phyloP scores from a whole-genome alignment of 1,284 basidiomycete genomes.

The Papiliotrema fonsecae region DNA sequence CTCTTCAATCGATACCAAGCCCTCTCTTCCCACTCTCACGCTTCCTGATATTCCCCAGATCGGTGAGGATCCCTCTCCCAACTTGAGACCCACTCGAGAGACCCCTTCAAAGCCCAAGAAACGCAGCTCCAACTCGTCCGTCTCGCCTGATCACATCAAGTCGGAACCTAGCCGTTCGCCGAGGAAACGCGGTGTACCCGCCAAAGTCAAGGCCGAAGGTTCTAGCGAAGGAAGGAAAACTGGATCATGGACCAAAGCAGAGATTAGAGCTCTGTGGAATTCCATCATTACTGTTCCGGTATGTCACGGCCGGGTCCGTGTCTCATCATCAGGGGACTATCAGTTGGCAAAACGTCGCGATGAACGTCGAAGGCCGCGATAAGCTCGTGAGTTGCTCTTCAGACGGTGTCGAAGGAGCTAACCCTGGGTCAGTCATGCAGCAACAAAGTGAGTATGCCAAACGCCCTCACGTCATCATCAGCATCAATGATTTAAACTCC shows the following conservation, averaged over 20 bases:
- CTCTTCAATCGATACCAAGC: too few species aligned
- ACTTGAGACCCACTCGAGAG: too few species aligned
- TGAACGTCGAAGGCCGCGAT: constrained; percentile 8
- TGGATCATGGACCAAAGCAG: constrained; percentile 13
- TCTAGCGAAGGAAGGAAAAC: constrained; percentile 5
- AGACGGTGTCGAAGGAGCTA: background rate
- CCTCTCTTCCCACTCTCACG: too few species aligned
- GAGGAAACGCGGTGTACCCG: background rate
- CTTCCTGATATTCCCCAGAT: too few species aligned
- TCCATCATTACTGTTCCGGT: constrained; percentile 15
- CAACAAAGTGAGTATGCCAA: constrained; percentile 16
- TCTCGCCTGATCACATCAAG: background rate
- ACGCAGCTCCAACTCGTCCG: background rate
- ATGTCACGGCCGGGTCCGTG: background rate
- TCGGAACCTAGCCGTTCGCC: background rate
- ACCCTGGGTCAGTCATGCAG: constrained; percentile 11
- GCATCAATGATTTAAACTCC: background rate
- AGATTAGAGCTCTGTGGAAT: constrained; percentile 17
- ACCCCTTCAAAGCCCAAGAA: too few species aligned
- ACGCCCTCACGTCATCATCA: background rate
- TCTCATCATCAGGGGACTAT: constrained; percentile 3
- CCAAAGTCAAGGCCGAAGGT: background rate
- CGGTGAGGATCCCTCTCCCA: too few species aligned
- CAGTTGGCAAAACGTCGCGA: constrained; percentile 5
- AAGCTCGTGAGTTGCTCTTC: constrained; percentile 12